Conservation (phyloP, 2,329 filamentous ascomycete species). For the Aspergillus sclerotialis region DNA sequence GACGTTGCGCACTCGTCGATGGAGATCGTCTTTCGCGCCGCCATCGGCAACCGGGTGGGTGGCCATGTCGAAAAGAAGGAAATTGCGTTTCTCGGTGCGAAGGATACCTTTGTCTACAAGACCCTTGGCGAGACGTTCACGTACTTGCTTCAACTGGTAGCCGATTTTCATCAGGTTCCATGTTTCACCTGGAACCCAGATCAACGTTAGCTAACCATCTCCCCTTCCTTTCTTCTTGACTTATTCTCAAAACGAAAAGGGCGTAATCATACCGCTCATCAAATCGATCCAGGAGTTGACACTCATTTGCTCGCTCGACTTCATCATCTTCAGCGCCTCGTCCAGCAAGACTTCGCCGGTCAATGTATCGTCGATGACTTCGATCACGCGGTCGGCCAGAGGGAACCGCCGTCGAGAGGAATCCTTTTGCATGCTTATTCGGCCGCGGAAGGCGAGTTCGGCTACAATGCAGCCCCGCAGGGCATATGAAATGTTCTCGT, state of each 20-base stretch:
- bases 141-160: conserved; percentile 98
- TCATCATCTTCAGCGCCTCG: conserved; percentile 99
- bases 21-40: conserved; percentile 95
- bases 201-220: conserved; percentile 2
- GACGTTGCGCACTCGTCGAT: conserved; percentile 83
- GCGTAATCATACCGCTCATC: conserved; percentile 74
- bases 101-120: conserved; percentile 98
- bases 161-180: conserved; percentile 99
- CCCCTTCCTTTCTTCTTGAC: too few species aligned
- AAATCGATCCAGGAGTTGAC: conserved; percentile 98
- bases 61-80: conserved; percentile 99
- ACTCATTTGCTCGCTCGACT: conserved; percentile 99
- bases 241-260: too few species aligned
- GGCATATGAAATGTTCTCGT: conserved; percentile 99
- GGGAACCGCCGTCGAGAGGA: conserved; percentile 85
- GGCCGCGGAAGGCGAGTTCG: conserved; percentile 89
- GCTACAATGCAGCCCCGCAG: conserved; percentile 96
- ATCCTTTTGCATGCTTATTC: conserved; percentile 98
- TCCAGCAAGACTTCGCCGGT: conserved; percentile 96
- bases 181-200: conserved; percentile 67
- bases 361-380: conserved; percentile 92
- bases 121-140: conserved; percentile 92
- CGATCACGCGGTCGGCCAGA: conserved; percentile 85
- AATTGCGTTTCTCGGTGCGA: conserved; percentile 98
- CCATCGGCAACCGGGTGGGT: conserved; percentile 95